phyloP scores from a whole-genome alignment of 257 asterid genomes.

The Scutellaria minor region DNA sequence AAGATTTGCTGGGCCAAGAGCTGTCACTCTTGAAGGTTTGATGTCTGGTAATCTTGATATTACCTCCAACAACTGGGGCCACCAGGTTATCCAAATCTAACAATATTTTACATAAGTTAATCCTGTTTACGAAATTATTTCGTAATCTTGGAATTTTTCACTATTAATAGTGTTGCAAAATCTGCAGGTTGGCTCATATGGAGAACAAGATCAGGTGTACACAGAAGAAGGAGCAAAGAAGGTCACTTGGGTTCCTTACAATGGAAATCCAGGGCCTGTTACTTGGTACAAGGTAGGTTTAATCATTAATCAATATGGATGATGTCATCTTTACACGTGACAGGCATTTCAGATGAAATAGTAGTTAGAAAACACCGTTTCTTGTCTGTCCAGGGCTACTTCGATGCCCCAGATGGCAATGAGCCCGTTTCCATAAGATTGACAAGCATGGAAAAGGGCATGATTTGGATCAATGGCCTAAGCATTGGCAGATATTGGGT shows the following conservation, averaged over 20 bases:
- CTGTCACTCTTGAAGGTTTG: slow-evolving; percentile 69
- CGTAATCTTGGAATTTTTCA: background rate
- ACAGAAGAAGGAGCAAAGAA: slow-evolving; percentile 70
- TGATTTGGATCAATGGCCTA: slow-evolving; percentile 85
- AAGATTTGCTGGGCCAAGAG: slow-evolving; percentile 90
- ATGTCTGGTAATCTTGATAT: slow-evolving; percentile 91
- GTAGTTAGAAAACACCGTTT: background rate
- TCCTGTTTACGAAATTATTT: background rate
- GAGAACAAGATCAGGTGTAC: slow-evolving; percentile 58
- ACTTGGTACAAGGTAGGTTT: slow-evolving; percentile 99
- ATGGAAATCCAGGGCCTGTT: slow-evolving; percentile 47
- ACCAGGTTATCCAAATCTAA: slow-evolving; percentile 47
- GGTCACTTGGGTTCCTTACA: slow-evolving; percentile 53
- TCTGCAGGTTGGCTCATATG: slow-evolving; percentile 64
- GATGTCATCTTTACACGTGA: no score
- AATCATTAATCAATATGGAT: no score
- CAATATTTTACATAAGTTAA: background rate
- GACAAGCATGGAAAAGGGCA: slow-evolving; percentile 81
- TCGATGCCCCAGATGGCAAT: slow-evolving; percentile 79
- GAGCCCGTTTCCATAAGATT: slow-evolving; percentile 72
- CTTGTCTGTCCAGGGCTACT: slow-evolving; percentile 52
- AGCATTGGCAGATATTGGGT: slow-evolving; percentile 92
- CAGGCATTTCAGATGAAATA: background rate
- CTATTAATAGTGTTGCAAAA: background rate
- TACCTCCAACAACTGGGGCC: slow-evolving; percentile 70